phyloP scores from a whole-genome alignment of 148 eudicot genomes.

The Beta vulgaris region DNA sequence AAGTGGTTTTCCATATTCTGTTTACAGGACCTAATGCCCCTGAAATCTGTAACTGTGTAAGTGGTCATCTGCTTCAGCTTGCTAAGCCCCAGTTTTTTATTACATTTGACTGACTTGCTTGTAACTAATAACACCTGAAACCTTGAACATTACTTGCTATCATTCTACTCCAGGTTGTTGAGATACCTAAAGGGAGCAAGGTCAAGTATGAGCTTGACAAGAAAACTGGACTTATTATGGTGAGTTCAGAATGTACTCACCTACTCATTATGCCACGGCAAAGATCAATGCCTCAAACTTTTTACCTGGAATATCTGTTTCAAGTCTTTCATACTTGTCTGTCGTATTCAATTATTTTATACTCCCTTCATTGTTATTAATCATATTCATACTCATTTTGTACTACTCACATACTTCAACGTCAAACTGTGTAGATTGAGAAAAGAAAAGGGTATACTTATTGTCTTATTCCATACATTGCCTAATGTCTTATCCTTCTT shows the following conservation, averaged over 20 bases:
- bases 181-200: slow-evolving; percentile 84
- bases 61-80: slow-evolving; percentile 21
- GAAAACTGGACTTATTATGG: slow-evolving; percentile 88
- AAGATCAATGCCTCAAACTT: not conserved
- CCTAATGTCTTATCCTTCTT: not conserved
- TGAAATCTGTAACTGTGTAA: slow-evolving; percentile 47
- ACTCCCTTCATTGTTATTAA: too few species aligned
- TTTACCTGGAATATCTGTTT: not conserved
- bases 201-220: slow-evolving; percentile 95
- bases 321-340: not conserved
- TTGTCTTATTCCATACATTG: not conserved
- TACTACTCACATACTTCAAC: too few species aligned
- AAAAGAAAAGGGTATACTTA: too few species aligned
- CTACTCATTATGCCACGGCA: not conserved
- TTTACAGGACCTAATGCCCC: slow-evolving; percentile 66
- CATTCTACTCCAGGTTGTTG: slow-evolving; percentile 56
- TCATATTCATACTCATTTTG: too few species aligned
- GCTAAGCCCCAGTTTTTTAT: not conserved
- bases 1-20: not conserved
- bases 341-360: not conserved
- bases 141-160: not conserved
- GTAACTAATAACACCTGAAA: not conserved
- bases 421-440: too few species aligned
- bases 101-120: not conserved
- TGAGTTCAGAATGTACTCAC: slow-evolving; percentile 15